phyloP scores from a whole-genome alignment of 2,329 filamentous ascomycete genomes.

The Cadophora gregata region DNA sequence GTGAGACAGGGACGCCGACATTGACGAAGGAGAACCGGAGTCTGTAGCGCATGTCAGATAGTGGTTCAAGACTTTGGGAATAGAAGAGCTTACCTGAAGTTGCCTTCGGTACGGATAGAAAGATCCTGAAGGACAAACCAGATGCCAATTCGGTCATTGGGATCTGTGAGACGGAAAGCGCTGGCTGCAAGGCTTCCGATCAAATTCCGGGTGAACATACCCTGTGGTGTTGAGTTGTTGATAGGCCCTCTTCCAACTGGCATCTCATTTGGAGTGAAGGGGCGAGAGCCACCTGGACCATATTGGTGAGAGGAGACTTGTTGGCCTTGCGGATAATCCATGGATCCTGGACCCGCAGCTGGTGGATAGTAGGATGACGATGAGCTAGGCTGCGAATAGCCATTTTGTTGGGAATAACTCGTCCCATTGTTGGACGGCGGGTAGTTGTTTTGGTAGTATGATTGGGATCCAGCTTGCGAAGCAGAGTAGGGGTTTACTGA shows the following conservation, averaged over 20 bases:
- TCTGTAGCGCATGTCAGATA: conserved; percentile 45
- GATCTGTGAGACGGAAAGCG: conserved; percentile 84
- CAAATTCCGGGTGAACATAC: conserved; percentile 93
- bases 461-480: conserved; percentile 33
- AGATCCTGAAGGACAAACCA: conserved; percentile 98
- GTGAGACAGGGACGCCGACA: conserved; percentile 61
- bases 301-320: conserved; percentile 27
- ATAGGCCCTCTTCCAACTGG: conserved; percentile 33
- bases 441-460: conserved; percentile 36
- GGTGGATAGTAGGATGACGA: conserved; percentile 28
- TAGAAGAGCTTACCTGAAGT: conserved; percentile 71
- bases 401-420: conserved; percentile 43
- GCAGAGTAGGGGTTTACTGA: conserved; percentile 37
- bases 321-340: conserved; percentile 26
- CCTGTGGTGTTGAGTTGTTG: conserved; percentile 58
- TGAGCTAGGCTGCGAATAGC: conserved; percentile 48
- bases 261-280: conserved; percentile 33
- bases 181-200: conserved; percentile 92
- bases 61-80: background rate
- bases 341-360: conserved; percentile 12
- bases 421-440: conserved; percentile 29
- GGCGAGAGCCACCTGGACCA: conserved; percentile 20
- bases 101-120: conserved; percentile 90
- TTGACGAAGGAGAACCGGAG: conserved; percentile 81
- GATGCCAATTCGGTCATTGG: conserved; percentile 79